Evolutionary conservation across 805 yeast species (phyloP), one percentile per base, ranked within the genome.

Genomic region (Blastobotrys muscicola): DNA sequence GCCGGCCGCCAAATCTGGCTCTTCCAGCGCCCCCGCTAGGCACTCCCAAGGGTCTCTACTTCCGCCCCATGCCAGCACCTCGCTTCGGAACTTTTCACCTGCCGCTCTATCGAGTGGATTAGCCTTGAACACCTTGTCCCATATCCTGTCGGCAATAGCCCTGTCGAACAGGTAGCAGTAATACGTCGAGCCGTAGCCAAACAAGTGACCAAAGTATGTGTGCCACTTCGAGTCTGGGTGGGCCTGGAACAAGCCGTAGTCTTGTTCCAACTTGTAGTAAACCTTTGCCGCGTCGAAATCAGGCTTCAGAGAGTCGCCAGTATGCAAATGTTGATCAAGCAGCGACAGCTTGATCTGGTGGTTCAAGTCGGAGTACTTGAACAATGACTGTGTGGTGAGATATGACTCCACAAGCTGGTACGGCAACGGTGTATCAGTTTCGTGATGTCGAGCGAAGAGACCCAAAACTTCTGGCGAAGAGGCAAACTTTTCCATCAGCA

Each of bases 401-500:
- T 78, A 73, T 8, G 70, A 65, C 33, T 67, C 61, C n/a, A 84
- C 61, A 13, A 78, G 52, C 10, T 66, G 61, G 34, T 57, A 50
- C 2, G 85, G 76, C 26, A 85, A 66, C 2, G 74, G 74, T 49
- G 76, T 76, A 30, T 77, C 81, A 0, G 94, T 84, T 46, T 67
- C 62, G 55, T 77, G 69, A 61, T 89, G 95, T 38, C 71, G 68
- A 1, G 94, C 94, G 53, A 84, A 83, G 23, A 75, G 65, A 39
- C 74, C 66, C 36, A 92, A 63, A 0, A 92, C 95, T 36, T 87
- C 67, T 8, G 81, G 78, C 58, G 85, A 90, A 38, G 78, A 76
- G 15, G 95, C 89, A 64, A 92, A 92, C 53, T 79, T 81, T 60
- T 92, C 98, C 95, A 89, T 90, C 44, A 92, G 62, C n/a, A 92